Evolutionary conservation across 805 yeast genomes (phyloP), one percentile per base, ranked within the genome.

Genomic region (Saccharomycopsis guyanensis): DNA sequence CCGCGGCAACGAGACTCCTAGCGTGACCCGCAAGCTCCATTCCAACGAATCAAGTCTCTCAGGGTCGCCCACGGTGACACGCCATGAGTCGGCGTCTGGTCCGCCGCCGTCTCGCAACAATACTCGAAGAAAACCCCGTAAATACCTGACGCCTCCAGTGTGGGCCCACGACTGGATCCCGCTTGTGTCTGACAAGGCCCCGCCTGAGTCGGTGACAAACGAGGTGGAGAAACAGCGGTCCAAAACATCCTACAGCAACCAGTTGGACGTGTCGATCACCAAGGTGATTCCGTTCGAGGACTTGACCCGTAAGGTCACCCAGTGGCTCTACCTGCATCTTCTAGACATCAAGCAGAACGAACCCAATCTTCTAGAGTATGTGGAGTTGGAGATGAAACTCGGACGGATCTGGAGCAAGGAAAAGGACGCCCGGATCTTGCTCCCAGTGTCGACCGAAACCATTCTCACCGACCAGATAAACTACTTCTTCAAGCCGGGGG

Each of bases 281-380:
- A 89, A 88, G 3, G 72, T 83, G 0, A 79, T 79, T 38, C 93
- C 93, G 1, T 75, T 85, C 40, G 87, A 86, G 57, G 91, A 86
- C 56, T 69, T 86, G 49, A 83, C 89, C 4, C 76, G 89, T 57
- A 77, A 85, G 29, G 78, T 89, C 4, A 83, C 93, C 19, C 86
- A 82, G 55, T 89, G 97, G 97, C 72, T 89, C 6, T 88, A 83
- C 69, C 88, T 94, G 16, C 82, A 85, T 52, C 70, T 87, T 40
- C 85, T 85, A 29, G 72, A 86, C 34, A 74, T 77, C 34, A 75
- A 75, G 35, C 40, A 33, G n/a, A 73, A 71, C 56, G 57, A 61
- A 40, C 42, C 50, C 2, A 61, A 60, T 51, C 54, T 69, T 55
- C 66, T 72, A 43, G 69, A 80, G 19, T 75, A 68, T 56, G 69